Evolutionary conservation across 352 stramenopile genomes (phyloP).

Genomic region (Chrysophaeum taylorii): DNA sequence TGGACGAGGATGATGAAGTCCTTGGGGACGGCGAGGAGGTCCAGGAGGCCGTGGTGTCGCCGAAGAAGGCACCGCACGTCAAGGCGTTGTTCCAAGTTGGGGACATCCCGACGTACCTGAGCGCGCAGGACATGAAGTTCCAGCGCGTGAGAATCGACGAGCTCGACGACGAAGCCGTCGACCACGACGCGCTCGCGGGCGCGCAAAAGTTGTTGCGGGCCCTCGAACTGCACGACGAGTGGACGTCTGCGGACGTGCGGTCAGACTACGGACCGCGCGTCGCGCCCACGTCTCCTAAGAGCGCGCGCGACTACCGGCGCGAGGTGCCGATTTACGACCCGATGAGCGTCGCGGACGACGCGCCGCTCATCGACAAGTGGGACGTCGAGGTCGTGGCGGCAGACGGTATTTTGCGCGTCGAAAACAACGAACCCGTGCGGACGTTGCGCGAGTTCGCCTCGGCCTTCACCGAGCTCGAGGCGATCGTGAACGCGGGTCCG

Average conservation of each 20-base stretch:
- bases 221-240: conserved; percentile 44
- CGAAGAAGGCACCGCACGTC: too few species aligned
- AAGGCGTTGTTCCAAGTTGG: neutral
- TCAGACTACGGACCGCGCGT: conserved; percentile 45
- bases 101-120: neutral
- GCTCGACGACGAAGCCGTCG: neutral
- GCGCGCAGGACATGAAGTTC: neutral
- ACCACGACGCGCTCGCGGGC: neutral
- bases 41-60: too few species aligned
- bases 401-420: conserved; percentile 42
- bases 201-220: conserved; percentile 14
- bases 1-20: too few species aligned
- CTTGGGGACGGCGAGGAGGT: too few species aligned
- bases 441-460: neutral
- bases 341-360: conserved; percentile 35
- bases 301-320: conserved; percentile 39
- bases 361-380: neutral
- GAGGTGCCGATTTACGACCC: conserved; percentile 53
- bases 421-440: conserved; percentile 21
- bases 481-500: conserved; percentile 64
- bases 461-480: conserved; percentile 20
- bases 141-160: conserved; percentile 5
- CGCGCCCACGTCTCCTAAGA: conserved; percentile 26
- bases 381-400: neutral
- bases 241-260: conserved; percentile 49